These are phyloP conservation scores for Tetrapisispora iriomotensis DNA, from an alignment of 805 yeast species.

Conservation along the genomic window DNA sequence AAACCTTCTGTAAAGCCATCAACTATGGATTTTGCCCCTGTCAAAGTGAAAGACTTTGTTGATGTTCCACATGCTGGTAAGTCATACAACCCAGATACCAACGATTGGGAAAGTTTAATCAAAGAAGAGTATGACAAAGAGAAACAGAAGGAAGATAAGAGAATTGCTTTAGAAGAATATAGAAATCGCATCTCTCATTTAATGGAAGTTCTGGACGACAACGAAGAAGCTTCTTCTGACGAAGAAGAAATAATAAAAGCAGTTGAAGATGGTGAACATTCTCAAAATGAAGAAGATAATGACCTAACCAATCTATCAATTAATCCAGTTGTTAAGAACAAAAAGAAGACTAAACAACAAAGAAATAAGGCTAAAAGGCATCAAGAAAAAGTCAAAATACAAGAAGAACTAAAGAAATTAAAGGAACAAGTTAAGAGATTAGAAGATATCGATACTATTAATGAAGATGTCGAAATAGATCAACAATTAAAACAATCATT, in stretches of 20 bases:
- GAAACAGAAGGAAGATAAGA: constrained; percentile 54
- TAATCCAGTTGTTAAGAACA: constrained; percentile 57
- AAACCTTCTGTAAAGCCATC: constrained; percentile 44
- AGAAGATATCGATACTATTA: constrained; percentile 34
- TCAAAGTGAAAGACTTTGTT: constrained; percentile 42
- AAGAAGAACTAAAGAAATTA: constrained; percentile 46
- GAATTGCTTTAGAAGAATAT: constrained; percentile 52
- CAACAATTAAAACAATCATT: constrained; percentile 8
- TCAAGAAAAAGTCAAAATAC: constrained; percentile 47
- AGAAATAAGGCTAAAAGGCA: constrained; percentile 63
- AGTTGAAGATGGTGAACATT: constrained; percentile 30
- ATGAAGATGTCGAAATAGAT: constrained; percentile 20
- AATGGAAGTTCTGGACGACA: constrained; percentile 52
- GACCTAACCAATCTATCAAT: constrained; percentile 46
- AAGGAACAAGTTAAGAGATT: constrained; percentile 54
- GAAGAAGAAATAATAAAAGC: constrained; percentile 20
- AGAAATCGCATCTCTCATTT: constrained; percentile 53
- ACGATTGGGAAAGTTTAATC: constrained; percentile 70
- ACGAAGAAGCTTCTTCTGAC: constrained; percentile 39
- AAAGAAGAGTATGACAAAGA: constrained; percentile 57
- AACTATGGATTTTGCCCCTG: constrained; percentile 44
- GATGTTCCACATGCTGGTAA: constrained; percentile 71
- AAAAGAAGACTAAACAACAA: constrained; percentile 67
- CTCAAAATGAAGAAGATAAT: constrained; percentile 27
- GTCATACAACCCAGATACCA: constrained; percentile 79